Percentiles rank a stretch among this genome's conserved stretches.
phyloP scores from a whole-genome alignment of 2,329 filamentous ascomycete genomes.

The Balansia obtecta region DNA sequence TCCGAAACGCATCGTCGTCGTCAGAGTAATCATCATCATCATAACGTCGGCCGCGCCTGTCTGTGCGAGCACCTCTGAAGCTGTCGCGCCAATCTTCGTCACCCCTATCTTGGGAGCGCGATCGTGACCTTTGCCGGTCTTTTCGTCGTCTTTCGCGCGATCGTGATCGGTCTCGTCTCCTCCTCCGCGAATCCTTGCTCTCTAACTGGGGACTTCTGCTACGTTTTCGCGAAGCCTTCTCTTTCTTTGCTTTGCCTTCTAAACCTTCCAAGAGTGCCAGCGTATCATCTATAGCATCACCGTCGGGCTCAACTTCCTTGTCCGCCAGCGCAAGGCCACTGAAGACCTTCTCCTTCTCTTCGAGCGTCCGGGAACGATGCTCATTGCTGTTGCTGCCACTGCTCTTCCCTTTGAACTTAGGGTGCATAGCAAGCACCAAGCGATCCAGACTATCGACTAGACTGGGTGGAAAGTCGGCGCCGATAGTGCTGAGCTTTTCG shows the following conservation, averaged over 20 bases:
- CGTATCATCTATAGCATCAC: slow-evolving; percentile 78
- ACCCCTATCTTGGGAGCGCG: slow-evolving; percentile 24
- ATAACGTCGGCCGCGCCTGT: slow-evolving; percentile 25
- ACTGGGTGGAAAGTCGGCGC: slow-evolving; percentile 72
- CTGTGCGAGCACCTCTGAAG: slow-evolving; percentile 18
- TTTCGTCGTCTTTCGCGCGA: slow-evolving; percentile 27
- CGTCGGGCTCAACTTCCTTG: slow-evolving; percentile 35
- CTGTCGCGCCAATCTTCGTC: slow-evolving; percentile 35
- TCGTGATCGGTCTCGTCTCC: slow-evolving; percentile 27
- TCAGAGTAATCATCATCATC: slow-evolving; percentile 30
- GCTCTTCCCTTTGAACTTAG: slow-evolving; percentile 60
- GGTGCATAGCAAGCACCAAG: slow-evolving; percentile 79
- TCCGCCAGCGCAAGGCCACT: slow-evolving; percentile 82
- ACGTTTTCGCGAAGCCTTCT: slow-evolving; percentile 39
- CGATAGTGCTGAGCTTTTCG: slow-evolving; percentile 59
- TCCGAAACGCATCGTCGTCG: slow-evolving; percentile 48
- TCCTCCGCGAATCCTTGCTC: slow-evolving; percentile 27
- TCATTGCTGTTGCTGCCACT: slow-evolving; percentile 26
- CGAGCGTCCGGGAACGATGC: slow-evolving; percentile 32
- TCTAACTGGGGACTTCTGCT: slow-evolving; percentile 46
- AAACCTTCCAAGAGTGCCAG: slow-evolving; percentile 82
- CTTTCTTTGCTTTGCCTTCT: slow-evolving; percentile 51
- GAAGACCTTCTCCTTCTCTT: slow-evolving; percentile 79
- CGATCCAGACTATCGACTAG: slow-evolving; percentile 87
- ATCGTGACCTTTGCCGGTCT: slow-evolving; percentile 24